phyloP scores from a whole-genome alignment of 257 asterid genomes.

The Craterostigma plantagineum region DNA sequence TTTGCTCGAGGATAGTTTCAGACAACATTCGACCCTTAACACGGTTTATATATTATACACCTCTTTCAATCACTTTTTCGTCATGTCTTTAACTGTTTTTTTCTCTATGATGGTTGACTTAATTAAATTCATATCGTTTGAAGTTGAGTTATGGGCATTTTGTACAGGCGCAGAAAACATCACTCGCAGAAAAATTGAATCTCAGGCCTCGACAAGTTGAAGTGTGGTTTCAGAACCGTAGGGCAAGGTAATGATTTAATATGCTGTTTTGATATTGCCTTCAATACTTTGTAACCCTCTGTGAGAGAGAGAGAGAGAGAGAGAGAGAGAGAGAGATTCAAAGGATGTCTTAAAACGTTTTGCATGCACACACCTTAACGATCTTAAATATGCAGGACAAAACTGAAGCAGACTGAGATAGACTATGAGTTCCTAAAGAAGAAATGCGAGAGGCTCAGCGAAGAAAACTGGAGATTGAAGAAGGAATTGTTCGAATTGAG shows the following conservation, averaged over 20 bases:
- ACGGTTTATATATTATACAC: conserved; percentile 17
- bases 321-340: neutral
- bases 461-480: conserved; percentile 42
- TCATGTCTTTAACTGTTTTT: neutral
- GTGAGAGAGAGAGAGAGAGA: neutral
- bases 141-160: neutral
- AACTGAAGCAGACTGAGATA: conserved; percentile 69
- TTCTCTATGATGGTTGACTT: neutral
- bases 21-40: conserved; percentile 31
- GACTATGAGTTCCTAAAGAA: conserved; percentile 54
- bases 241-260: conserved; percentile 35
- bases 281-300: neutral
- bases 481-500: conserved; percentile 41
- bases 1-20: conserved; percentile 55
- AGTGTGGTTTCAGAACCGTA: conserved; percentile 73
- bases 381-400: conserved; percentile 27
- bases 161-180: conserved; percentile 31
- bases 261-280: neutral
- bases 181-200: conserved; percentile 36
- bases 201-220: conserved; percentile 61
- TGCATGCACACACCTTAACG: neutral
- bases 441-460: conserved; percentile 29
- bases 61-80: neutral
- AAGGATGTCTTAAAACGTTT: neutral
- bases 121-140: neutral